Evolutionary conservation across 192 early-diverging fungal genomes (phyloP).

Genomic region (Spinellus fusiger): DNA sequence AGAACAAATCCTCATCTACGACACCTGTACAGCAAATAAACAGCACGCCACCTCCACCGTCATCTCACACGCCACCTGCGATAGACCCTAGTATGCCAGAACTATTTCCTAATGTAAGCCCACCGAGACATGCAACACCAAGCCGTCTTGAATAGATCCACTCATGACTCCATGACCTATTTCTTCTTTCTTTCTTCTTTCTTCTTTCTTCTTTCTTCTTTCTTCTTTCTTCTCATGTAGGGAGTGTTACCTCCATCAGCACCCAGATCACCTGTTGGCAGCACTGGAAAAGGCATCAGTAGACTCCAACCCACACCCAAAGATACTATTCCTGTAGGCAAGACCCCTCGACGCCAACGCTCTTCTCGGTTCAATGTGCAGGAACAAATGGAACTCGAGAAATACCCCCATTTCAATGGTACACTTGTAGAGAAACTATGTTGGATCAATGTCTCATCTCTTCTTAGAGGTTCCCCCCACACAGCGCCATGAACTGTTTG

Average conservation of each 20-base stretch:
- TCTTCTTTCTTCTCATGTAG: neutral
- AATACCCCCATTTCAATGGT: constrained; percentile 72
- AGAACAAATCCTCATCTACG: neutral
- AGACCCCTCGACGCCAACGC: constrained; percentile 74
- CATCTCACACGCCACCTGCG: neutral
- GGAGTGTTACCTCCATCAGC: neutral
- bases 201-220: neutral
- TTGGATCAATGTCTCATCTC: neutral
- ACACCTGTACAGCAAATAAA: neutral
- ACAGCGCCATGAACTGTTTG: constrained; percentile 83
- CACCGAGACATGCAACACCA: neutral
- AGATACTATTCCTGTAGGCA: constrained; percentile 72
- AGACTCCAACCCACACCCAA: constrained; percentile 50
- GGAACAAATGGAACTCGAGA: constrained; percentile 75
- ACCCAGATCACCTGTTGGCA: neutral
- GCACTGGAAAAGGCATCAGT: constrained; percentile 23
- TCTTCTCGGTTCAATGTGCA: constrained; percentile 84
- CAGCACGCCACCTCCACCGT: neutral
- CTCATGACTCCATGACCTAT: neutral
- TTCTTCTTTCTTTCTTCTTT: neutral
- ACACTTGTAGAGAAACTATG: no score
- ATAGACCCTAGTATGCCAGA: neutral
- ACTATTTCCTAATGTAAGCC: neutral
- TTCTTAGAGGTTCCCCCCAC: constrained; percentile 65
- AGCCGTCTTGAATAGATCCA: no score